Conservation (phyloP, 345 rosid species). For the Eucalyptus dawsonii region DNA sequence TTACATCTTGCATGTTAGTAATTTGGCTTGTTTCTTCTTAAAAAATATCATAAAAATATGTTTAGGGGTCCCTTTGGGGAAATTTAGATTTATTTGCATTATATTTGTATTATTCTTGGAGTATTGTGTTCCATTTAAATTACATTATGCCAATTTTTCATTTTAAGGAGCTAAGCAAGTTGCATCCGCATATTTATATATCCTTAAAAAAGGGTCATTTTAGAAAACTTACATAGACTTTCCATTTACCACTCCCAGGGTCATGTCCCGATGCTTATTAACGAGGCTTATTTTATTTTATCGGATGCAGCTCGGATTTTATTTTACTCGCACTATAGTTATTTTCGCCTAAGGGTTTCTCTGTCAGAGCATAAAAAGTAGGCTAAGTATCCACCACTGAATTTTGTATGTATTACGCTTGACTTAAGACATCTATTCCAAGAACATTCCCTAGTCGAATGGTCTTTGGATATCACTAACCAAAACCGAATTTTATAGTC, state of each 20-base stretch:
- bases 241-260: neutral
- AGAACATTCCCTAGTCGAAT: neutral
- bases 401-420: neutral
- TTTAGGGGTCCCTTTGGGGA: neutral
- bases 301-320: neutral
- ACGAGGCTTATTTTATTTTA: neutral
- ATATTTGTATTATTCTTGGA: neutral
- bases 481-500: neutral
- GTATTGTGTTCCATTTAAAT: neutral
- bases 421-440: neutral
- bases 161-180: neutral
- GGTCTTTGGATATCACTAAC: neutral
- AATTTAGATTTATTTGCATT: neutral
- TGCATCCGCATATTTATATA: neutral
- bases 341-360: neutral
- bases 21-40: neutral
- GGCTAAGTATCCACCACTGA: rapidly evolving
- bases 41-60: neutral
- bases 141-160: neutral
- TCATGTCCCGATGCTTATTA: neutral
- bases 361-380: neutral
- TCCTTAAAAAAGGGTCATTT: neutral
- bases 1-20: neutral
- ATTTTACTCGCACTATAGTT: neutral
- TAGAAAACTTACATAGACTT: neutral